phyloP scores from a whole-genome alignment of 345 rosid genomes.

The Crucihimalaya himalaica region DNA sequence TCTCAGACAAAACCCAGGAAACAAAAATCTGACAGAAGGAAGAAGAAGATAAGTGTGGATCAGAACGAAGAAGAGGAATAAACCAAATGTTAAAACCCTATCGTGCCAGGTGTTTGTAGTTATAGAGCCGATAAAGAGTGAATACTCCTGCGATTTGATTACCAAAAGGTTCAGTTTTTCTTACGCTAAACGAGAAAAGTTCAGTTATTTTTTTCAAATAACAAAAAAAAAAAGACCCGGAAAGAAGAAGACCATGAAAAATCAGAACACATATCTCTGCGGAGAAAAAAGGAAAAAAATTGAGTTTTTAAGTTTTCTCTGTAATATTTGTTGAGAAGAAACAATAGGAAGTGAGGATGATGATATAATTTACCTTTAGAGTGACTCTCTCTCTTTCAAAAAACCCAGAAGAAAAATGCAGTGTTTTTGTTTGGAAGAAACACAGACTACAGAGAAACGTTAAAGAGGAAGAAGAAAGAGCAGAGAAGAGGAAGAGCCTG shows the following conservation, averaged over 20 bases:
- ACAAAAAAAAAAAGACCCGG: not conserved
- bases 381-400: constrained; percentile 1
- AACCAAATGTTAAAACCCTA: not conserved
- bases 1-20: not conserved
- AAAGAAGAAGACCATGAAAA: not conserved
- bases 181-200: not conserved
- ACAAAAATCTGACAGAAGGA: not conserved
- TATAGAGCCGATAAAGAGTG: not conserved
- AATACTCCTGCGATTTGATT: not conserved
- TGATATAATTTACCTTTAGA: constrained; percentile 1
- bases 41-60: not conserved
- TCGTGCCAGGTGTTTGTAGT: not conserved
- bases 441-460: not conserved
- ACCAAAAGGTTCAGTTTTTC: not conserved
- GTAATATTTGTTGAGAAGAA: not conserved
- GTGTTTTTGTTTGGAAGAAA: not conserved
- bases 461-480: not conserved
- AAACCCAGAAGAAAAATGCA: not conserved
- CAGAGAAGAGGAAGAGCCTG: not conserved
- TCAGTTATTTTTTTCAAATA: not conserved
- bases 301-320: not conserved
- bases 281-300: not conserved
- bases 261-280: not conserved
- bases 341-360: not conserved
- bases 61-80: not conserved